Evolutionary conservation across 108 stramenopile species (phyloP).

Genomic region (Skeletonema grethae): DNA sequence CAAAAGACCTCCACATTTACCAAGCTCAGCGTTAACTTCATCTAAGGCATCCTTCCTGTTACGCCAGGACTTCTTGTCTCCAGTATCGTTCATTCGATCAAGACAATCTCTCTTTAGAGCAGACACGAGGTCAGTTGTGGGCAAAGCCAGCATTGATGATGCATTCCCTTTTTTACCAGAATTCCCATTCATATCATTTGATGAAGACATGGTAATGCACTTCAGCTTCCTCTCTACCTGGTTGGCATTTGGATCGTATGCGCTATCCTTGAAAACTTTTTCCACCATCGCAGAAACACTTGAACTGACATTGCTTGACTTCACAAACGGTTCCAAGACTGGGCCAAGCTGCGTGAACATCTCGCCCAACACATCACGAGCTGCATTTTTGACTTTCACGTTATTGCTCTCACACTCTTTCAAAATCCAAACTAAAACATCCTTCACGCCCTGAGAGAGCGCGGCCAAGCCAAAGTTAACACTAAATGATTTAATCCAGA

Average conservation of each 20-base stretch:
- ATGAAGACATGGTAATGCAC: conserved; percentile 38
- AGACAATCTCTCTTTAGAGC: conserved; percentile 59
- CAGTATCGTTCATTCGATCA: conserved; percentile 57
- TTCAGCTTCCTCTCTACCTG: conserved; percentile 37
- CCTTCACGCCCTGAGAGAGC: conserved; percentile 52
- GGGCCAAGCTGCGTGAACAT: conserved; percentile 80
- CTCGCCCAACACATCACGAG: conserved; percentile 56
- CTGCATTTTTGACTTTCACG: conserved; percentile 75
- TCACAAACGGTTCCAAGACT: conserved; percentile 56
- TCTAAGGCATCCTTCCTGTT: conserved; percentile 82
- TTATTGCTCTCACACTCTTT: conserved; percentile 64
- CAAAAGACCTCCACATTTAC: conserved; percentile 59
- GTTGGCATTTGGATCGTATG: conserved; percentile 51
- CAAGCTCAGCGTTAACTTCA: conserved; percentile 59
- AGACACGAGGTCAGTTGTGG: conserved; percentile 57
- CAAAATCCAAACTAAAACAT: conserved; percentile 55
- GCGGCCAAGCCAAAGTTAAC: conserved; percentile 72
- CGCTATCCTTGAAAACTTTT: conserved; percentile 44
- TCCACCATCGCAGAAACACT: conserved; percentile 50
- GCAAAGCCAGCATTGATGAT: conserved; percentile 40
- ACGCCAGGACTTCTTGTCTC: conserved; percentile 89
- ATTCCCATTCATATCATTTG: not conserved
- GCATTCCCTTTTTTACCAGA: conserved; percentile 2
- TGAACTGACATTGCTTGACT: conserved; percentile 40
- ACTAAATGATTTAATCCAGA: conserved; percentile 59